These are phyloP conservation scores for Fusarium heterosporum DNA, from an alignment of 2,329 filamentous ascomycete genomes.

Conservation along the genomic window DNA sequence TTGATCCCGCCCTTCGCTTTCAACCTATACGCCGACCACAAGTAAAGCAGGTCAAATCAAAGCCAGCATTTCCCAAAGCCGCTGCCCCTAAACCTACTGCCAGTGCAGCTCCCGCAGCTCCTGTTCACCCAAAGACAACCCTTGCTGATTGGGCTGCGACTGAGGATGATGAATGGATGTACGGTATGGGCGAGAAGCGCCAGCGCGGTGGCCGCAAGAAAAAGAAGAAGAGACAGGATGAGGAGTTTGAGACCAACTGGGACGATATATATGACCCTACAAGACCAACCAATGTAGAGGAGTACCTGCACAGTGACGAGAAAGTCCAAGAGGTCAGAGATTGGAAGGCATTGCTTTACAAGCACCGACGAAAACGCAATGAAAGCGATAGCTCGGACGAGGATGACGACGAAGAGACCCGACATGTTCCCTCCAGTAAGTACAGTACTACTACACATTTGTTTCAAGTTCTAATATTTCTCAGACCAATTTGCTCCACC, in stretches of 20 bases:
- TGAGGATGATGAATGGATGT: conserved; percentile 85
- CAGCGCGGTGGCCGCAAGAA: conserved; percentile 83
- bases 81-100: conserved; percentile 51
- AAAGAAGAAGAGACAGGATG: conserved; percentile 72
- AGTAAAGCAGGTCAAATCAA: conserved; percentile 67
- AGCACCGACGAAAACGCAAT: conserved; percentile 67
- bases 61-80: conserved; percentile 67
- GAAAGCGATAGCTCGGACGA: conserved; percentile 53
- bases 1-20: conserved; percentile 77
- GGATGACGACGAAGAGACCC: conserved; percentile 54
- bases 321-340: conserved; percentile 82
- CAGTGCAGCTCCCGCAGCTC: conserved; percentile 48
- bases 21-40: conserved; percentile 87
- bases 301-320: conserved; percentile 87
- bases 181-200: conserved; percentile 71
- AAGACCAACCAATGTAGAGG: conserved; percentile 84
- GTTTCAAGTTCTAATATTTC: conserved; percentile 33
- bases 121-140: conserved; percentile 69
- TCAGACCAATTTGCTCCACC: conserved; percentile 72
- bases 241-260: conserved; percentile 77
- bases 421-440: conserved; percentile 52
- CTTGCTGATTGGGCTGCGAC: conserved; percentile 84
- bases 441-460: not conserved
- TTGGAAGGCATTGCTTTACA: conserved; percentile 86
- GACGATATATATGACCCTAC: conserved; percentile 90